phyloP scores from a whole-genome alignment of 1,284 basidiomycete species.

The Papiliotrema terrestris region DNA sequence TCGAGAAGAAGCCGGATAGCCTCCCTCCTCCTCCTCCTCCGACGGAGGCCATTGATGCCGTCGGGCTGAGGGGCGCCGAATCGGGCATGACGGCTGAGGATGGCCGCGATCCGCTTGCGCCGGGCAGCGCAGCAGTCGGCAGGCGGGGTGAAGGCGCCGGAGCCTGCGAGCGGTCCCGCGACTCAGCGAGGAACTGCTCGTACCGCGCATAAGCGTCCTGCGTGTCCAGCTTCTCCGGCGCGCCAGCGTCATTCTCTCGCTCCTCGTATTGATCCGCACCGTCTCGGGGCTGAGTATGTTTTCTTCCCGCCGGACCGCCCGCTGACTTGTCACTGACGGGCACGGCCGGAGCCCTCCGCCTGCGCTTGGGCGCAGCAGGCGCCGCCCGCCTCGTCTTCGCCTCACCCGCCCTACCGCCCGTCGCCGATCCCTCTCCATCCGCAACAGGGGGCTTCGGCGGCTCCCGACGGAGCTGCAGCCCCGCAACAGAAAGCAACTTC shows the following conservation, averaged over 20 bases:
- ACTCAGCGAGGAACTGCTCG: constrained; percentile 65
- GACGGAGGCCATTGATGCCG: neutral
- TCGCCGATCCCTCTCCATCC: neutral
- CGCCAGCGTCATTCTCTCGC: neutral
- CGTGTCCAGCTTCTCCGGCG: neutral
- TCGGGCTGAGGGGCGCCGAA: neutral
- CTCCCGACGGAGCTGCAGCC: constrained; percentile 62
- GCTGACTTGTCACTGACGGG: too few relatives aligned
- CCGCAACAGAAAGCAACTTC: constrained; percentile 80
- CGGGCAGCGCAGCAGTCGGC: neutral
- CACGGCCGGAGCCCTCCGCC: constrained; percentile 12
- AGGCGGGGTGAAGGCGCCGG: constrained; percentile 7
- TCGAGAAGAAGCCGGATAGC: constrained; percentile 33
- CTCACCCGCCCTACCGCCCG: neutral
- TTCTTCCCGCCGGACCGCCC: too few relatives aligned
- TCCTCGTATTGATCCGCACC: too few relatives aligned
- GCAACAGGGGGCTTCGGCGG: constrained; percentile 18
- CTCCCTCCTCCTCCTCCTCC: constrained; percentile 16
- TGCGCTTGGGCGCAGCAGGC: neutral
- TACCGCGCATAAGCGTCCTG: constrained; percentile 84
- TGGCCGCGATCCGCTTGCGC: neutral
- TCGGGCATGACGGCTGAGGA: neutral
- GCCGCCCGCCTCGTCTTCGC: neutral
- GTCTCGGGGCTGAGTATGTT: too few relatives aligned
- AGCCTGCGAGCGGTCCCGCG: constrained; percentile 30